Evolutionary conservation across 2,329 filamentous ascomycete species (phyloP).

Genomic region (Juglanconis oblonga): DNA sequence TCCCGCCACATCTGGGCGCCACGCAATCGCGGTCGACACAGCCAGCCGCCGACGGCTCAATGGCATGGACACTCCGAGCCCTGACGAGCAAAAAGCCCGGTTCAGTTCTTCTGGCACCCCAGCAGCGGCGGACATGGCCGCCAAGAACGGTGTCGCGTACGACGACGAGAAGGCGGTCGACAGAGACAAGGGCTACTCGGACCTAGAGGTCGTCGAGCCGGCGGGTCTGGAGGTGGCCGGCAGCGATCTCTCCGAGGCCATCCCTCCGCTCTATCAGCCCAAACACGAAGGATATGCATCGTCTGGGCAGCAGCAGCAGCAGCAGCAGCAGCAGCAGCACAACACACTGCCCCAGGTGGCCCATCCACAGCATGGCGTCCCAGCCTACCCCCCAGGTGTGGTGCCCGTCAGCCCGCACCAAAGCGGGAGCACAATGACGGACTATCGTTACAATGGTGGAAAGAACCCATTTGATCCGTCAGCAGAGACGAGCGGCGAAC

Average conservation of each 20-base stretch:
- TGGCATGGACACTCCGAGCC: too few relatives aligned
- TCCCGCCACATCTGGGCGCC: too few relatives aligned
- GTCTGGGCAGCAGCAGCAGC: too few relatives aligned
- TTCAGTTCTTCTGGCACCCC: too few relatives aligned
- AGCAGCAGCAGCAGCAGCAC: constrained; percentile 7
- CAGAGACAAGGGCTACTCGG: constrained; percentile 9
- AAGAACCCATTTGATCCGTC: constrained; percentile 8
- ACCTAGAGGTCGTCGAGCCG: constrained; percentile 13
- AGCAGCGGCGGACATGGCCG: neutral
- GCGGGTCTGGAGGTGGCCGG: constrained; percentile 18
- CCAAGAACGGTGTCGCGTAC: neutral
- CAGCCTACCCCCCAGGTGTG: neutral
- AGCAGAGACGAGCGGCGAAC: neutral
- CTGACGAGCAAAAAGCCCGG: too few relatives aligned
- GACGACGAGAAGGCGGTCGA: neutral
- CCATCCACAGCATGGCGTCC: neutral
- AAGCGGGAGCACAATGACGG: neutral
- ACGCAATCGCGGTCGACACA: too few relatives aligned
- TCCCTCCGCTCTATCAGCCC: neutral
- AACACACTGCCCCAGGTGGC: neutral
- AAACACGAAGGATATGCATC: too few relatives aligned
- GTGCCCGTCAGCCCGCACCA: too few relatives aligned
- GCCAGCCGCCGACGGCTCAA: too few relatives aligned
- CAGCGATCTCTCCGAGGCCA: constrained; percentile 3
- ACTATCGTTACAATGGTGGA: constrained; percentile 7